phyloP scores from a whole-genome alignment of 108 stramenopile species.

The Skeletonema costatum region DNA sequence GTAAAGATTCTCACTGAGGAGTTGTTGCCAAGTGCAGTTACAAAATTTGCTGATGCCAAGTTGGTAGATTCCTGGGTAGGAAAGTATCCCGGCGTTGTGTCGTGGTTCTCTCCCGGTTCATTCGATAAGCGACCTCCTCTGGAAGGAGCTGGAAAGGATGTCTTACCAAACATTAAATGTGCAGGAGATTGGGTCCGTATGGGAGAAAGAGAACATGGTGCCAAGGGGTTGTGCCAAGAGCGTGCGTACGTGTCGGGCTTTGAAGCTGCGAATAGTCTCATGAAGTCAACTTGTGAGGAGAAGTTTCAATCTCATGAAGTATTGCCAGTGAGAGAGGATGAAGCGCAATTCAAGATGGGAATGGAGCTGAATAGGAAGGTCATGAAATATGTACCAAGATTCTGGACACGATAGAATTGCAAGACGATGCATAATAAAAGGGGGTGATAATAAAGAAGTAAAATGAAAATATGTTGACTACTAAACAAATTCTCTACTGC shows the following conservation, averaged over 20 bases:
- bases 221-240: conserved; percentile 94
- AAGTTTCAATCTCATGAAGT: conserved; percentile 56
- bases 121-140: conserved; percentile 79
- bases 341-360: conserved; percentile 72
- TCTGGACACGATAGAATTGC: conserved; percentile 71
- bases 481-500: too few species aligned
- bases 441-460: too few species aligned
- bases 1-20: conserved; percentile 78
- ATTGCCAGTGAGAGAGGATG: conserved; percentile 90
- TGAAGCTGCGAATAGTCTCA: conserved; percentile 81
- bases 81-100: conserved; percentile 82
- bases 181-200: conserved; percentile 94
- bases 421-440: too few species aligned
- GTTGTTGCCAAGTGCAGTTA: conserved; percentile 77
- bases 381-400: conserved; percentile 75
- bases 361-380: conserved; percentile 73
- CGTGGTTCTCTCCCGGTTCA: conserved; percentile 90
- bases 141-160: conserved; percentile 60
- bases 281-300: conserved; percentile 28
- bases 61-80: conserved; percentile 91
- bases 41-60: conserved; percentile 76
- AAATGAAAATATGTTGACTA: too few species aligned
- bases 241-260: conserved; percentile 90
- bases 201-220: conserved; percentile 92
- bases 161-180: conserved; percentile 76